Base-by-base conservation (phyloP, 2,329 filamentous ascomycete species). In the Phyllachora maydis region DNA sequence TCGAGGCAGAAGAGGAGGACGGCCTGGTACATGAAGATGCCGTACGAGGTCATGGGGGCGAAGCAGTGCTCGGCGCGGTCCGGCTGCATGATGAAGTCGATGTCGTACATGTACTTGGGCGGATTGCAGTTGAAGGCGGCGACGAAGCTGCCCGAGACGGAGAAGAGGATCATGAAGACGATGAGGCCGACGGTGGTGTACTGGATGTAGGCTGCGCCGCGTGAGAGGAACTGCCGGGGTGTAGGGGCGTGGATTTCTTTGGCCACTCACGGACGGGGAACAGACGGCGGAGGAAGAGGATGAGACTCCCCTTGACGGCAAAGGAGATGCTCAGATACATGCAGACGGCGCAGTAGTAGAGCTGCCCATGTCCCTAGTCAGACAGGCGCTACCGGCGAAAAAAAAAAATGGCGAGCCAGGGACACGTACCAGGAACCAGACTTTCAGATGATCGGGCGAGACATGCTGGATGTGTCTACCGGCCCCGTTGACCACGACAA, bases 11-110 rank as follows among this genome's bases (percentile, higher is more conserved):
- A 27, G 9, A 29, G 25, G 1, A 27, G 4, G 4, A 23, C 24
- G 7, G 26, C 27, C 11, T 30, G 29, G 17, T 30, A 30, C 27
- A 29, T 25, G 18, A 29, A 29, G 6, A 29, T 26, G 4, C 11
- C 19, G 8, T 24, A 30, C 8, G 22, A 14, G 14, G 22, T 12
- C 13, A 22, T 23, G 15, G 18, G 6, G n/a, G 21, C 15, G 17
- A 24, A 30, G 28, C 28, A 30, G 15, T 30, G 14, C 5, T 23
- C 22, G 14, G 16, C 16, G 6, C 26, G 17, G 7, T 29, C 29
- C 4, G 29, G 24, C 16, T 24, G 22, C 26, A 30, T 26, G 8
- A 30, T n/a, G 9, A 16, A 30, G 12, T 19, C 4, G 4, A 30
- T 14, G 12, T 30, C n/a, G 21, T 23, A 30, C 8, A 19, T 15